These are phyloP conservation scores for Aspergillus panamensis DNA, from an alignment of 495 filamentous ascomycete genomes.

Conservation along the genomic window DNA sequence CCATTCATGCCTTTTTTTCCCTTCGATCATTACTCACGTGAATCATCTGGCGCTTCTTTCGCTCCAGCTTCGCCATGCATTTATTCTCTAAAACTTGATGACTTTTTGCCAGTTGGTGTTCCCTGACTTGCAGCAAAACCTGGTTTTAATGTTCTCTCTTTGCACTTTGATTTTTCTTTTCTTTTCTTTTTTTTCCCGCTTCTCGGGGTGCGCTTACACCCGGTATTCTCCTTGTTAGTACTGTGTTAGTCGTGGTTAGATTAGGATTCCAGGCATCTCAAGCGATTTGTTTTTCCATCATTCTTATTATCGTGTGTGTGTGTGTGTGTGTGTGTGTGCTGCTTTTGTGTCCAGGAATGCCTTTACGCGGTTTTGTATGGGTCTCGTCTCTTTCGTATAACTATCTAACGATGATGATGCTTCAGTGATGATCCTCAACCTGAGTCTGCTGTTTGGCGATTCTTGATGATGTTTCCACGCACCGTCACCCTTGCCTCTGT, in stretches of 20 bases:
- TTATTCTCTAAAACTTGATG: conserved; percentile 14
- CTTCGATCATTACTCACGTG: neutral
- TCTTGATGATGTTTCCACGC: conserved; percentile 1
- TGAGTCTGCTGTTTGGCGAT: conserved; percentile 2
- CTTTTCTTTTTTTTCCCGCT: conserved; percentile 10
- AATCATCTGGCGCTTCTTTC: conserved; percentile 5
- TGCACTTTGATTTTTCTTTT: conserved; percentile 12
- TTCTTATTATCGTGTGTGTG: conserved; percentile 22
- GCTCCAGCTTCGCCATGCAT: conserved; percentile 15
- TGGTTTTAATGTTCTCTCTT: conserved; percentile 2
- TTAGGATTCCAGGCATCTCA: conserved; percentile 38
- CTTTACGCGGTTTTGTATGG: conserved; percentile 18
- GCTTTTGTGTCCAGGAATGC: conserved; percentile 17
- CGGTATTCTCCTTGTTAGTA: conserved; percentile 12
- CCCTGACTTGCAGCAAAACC: conserved; percentile 8
- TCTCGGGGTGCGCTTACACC: conserved; percentile 6
- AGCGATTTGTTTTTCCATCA: conserved; percentile 28
- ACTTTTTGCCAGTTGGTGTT: conserved; percentile 7
- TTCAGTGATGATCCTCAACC: neutral
- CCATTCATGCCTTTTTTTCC: conserved; percentile 9
- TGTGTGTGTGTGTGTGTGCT: conserved; percentile 24
- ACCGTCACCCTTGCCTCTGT: neutral
- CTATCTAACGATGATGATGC: neutral
- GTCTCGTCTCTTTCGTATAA: conserved; percentile 11
- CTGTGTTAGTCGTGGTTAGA: conserved; percentile 25